Conservation (phyloP, 345 rosid genomes). For the Linum lewisii region DNA sequence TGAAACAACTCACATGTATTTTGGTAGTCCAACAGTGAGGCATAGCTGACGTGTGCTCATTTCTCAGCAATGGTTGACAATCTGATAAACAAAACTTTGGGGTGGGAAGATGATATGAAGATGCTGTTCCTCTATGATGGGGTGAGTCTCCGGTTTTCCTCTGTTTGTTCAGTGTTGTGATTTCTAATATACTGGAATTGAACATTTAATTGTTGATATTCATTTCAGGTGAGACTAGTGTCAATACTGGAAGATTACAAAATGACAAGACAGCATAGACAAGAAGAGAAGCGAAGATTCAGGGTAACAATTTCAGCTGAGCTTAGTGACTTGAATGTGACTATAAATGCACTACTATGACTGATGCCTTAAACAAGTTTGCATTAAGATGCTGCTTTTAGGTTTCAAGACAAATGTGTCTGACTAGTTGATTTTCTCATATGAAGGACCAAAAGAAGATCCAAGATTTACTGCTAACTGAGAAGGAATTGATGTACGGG, state of each 20-base stretch:
- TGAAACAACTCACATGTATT: constrained; percentile 1
- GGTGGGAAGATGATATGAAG: constrained; percentile 72
- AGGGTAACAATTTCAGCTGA: constrained; percentile 33
- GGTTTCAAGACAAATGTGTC: too few species aligned
- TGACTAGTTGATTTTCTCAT: constrained; percentile 9
- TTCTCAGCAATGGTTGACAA: constrained; percentile 73
- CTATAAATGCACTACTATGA: too few species aligned
- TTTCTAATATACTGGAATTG: constrained; percentile 6
- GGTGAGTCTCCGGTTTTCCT: constrained; percentile 34
- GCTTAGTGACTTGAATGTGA: too few species aligned
- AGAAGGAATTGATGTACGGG: constrained; percentile 84
- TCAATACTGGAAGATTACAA: constrained; percentile 84
- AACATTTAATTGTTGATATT: constrained; percentile 8
- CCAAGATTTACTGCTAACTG: constrained; percentile 74
- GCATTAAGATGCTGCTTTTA: too few species aligned
- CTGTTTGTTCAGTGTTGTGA: not conserved
- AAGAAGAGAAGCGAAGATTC: constrained; percentile 84
- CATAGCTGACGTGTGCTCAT: constrained; percentile 1
- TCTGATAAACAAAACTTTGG: constrained; percentile 60
- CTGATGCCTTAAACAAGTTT: too few species aligned
- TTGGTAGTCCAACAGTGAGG: not conserved
- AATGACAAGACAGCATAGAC: constrained; percentile 62
- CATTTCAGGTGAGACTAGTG: constrained; percentile 61
- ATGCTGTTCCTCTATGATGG: constrained; percentile 76
- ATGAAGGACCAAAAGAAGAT: constrained; percentile 90